Evolutionary conservation across 345 rosid species (phyloP).

Genomic region (Populus nigra): DNA sequence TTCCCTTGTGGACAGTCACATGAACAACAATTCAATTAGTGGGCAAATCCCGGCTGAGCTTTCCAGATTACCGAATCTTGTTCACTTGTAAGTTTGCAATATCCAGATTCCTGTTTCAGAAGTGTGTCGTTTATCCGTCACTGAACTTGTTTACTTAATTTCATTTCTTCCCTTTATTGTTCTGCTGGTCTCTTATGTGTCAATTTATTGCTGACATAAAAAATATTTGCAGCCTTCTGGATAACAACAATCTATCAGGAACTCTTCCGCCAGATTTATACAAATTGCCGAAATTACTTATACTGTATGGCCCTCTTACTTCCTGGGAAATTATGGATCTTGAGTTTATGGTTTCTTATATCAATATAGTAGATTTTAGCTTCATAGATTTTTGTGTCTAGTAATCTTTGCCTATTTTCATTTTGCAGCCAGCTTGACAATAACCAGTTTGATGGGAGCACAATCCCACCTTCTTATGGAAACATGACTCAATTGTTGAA

Average conservation of each 20-base stretch:
- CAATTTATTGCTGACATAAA: conserved; percentile 3
- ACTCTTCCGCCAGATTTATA: conserved; percentile 76
- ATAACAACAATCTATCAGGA: conserved; percentile 86
- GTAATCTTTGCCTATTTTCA: conserved; percentile 5
- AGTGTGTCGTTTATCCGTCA: conserved; percentile 9
- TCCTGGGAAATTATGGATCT: conserved; percentile 4
- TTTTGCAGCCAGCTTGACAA: conserved; percentile 85
- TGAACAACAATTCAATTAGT: conserved; percentile 95
- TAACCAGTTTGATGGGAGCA: conserved; percentile 72
- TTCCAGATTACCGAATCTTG: conserved; percentile 66
- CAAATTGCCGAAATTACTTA: conserved; percentile 61
- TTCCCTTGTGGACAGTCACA: conserved; percentile 63
- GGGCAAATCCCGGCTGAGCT: conserved; percentile 89
- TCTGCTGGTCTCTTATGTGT: background rate
- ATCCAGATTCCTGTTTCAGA: conserved; percentile 11
- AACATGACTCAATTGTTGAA: conserved; percentile 78
- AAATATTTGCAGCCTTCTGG: conserved; percentile 68
- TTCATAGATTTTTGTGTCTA: background rate
- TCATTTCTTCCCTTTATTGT: conserved; percentile 2
- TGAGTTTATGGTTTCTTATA: background rate
- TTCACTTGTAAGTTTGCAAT: conserved; percentile 81
- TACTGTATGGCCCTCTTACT: conserved; percentile 61
- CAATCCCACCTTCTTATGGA: conserved; percentile 69
- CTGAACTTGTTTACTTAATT: conserved; percentile 1
- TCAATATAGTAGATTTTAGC: background rate